Percentiles rank a stretch among this genome's conserved stretches.
Evolutionary conservation across 129 eudicot genomes (phyloP).

Genomic region (Flaveria brownii): DNA sequence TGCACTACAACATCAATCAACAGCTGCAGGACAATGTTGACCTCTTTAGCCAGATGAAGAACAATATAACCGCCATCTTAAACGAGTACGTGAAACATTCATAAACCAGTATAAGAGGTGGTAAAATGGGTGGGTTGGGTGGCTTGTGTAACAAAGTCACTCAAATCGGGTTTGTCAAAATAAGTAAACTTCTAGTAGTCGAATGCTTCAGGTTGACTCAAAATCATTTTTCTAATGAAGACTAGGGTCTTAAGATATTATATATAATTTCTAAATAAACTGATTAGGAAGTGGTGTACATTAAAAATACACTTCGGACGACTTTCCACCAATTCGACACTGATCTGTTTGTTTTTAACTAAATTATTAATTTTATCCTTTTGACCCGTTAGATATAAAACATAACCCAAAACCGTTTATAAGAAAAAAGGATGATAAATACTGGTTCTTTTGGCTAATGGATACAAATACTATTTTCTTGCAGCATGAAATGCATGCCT

Average conservation of each 20-base stretch:
- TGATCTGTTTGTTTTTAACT: not conserved
- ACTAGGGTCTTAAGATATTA: not conserved
- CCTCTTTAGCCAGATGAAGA: slow-evolving; percentile 69
- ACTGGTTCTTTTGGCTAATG: not conserved
- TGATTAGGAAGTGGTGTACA: not conserved
- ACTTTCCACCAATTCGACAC: not conserved
- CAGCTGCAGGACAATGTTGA: slow-evolving; percentile 85
- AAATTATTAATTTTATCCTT: not conserved
- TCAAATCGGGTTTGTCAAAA: slow-evolving; percentile 11
- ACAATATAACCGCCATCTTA: slow-evolving; percentile 63
- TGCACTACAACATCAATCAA: slow-evolving; percentile 22
- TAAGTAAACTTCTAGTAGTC: not conserved
- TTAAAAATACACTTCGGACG: not conserved
- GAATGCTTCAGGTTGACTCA: not conserved
- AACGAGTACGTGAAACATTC: slow-evolving; percentile 51
- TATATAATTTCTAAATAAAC: not conserved
- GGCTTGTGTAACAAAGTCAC: not conserved
- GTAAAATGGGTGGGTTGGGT: not conserved
- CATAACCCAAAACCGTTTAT: not conserved
- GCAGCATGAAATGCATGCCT: slow-evolving; percentile 77
- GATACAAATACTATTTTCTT: not conserved
- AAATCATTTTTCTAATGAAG: not conserved
- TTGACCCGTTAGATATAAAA: not conserved
- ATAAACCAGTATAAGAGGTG: slow-evolving; percentile 10
- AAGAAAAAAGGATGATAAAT: not conserved